Evolutionary conservation across 2,329 filamentous ascomycete species (phyloP).

Genomic region (Aspergillus sp.): DNA sequence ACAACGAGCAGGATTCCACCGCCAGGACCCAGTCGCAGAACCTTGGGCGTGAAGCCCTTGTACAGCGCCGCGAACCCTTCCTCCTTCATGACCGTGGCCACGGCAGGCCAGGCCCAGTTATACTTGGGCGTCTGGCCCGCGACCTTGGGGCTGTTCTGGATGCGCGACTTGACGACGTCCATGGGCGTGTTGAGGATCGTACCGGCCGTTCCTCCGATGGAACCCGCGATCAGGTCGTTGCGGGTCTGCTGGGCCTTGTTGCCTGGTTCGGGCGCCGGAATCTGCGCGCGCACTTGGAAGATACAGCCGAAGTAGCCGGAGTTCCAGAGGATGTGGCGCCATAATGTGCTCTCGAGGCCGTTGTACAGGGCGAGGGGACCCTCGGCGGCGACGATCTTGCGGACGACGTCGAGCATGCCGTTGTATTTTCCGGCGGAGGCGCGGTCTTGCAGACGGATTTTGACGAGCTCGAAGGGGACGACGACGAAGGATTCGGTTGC

Average conservation of each 20-base stretch:
- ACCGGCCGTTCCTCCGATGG: conserved; percentile 83
- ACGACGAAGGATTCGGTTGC: conserved; percentile 96
- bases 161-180: conserved; percentile 97
- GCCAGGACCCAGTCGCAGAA: conserved; percentile 71
- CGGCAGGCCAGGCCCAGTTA: conserved; percentile 93
- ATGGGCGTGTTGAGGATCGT: conserved; percentile 93
- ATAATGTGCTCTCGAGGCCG: conserved; percentile 92
- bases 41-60: conserved; percentile 98
- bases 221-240: conserved; percentile 85
- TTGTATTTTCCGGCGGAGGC: conserved; percentile 76
- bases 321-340: conserved; percentile 94
- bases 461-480: conserved; percentile 96
- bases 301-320: conserved; percentile 97
- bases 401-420: conserved; percentile 53
- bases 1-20: conserved; percentile 59
- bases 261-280: conserved; percentile 69
- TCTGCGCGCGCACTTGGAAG: conserved; percentile 85
- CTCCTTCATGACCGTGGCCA: conserved; percentile 84
- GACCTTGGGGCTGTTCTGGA: conserved; percentile 88
- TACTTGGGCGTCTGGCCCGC: conserved; percentile 86
- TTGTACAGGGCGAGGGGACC: conserved; percentile 90
- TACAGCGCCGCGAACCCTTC: conserved; percentile 91
- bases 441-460: conserved; percentile 96
- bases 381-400: conserved; percentile 75
- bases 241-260: conserved; percentile 77